phyloP scores from a whole-genome alignment of 345 rosid species.

The Euclidium syriacum region DNA sequence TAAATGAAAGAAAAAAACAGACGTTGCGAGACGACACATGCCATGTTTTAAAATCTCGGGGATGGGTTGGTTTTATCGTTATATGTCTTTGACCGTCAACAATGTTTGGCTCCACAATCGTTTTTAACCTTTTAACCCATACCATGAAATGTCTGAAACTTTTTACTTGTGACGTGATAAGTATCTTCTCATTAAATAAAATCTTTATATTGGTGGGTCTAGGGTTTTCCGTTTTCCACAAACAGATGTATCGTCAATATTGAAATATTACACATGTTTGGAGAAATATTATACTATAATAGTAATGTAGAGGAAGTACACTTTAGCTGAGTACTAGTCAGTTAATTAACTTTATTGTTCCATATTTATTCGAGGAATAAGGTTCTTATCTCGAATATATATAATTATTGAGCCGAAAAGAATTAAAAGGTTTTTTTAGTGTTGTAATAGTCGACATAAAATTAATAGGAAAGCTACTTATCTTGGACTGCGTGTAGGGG shows the following conservation, averaged over 20 bases:
- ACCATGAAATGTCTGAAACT: slow-evolving; percentile 17
- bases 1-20: slow-evolving; percentile 19
- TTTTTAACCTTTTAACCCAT: slow-evolving; percentile 32
- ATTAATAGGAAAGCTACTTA: slow-evolving; percentile 31
- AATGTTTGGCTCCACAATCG: slow-evolving; percentile 24
- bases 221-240: not conserved
- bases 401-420: not conserved
- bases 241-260: not conserved
- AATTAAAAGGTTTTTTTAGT: not conserved
- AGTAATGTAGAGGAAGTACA: not conserved
- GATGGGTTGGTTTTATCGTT: slow-evolving; percentile 35
- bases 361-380: not conserved
- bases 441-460: slow-evolving; percentile 24
- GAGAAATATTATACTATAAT: not conserved
- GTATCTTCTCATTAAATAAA: slow-evolving; percentile 29
- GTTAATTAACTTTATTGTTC: not conserved
- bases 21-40: slow-evolving; percentile 52
- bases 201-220: slow-evolving; percentile 19
- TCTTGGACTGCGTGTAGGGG: slow-evolving; percentile 33
- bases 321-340: slow-evolving; percentile 8
- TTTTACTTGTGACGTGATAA: slow-evolving; percentile 26
- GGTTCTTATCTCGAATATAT: not conserved
- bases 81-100: slow-evolving; percentile 38
- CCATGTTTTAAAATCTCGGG: slow-evolving; percentile 31
- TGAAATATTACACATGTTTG: slow-evolving; percentile 1